Conservation (phyloP, 495 filamentous ascomycete genomes). For the Letharia columbiana region DNA sequence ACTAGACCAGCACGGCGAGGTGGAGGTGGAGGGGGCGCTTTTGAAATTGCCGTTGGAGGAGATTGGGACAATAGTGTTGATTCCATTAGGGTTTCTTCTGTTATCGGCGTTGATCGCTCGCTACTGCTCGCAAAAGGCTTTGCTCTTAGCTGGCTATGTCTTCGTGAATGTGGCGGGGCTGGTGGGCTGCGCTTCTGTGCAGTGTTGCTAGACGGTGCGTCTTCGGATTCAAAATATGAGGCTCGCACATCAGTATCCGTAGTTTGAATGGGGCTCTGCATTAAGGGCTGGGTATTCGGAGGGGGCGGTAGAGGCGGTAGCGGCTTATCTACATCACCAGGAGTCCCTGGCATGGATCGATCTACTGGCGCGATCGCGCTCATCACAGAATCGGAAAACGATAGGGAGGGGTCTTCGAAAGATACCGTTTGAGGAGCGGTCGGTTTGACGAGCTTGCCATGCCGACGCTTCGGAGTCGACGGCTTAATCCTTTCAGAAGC, state of each 20-base stretch:
- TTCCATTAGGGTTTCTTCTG: constrained; percentile 14
- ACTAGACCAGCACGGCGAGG: constrained; percentile 39
- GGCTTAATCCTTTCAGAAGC: constrained; percentile 35
- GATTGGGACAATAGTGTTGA: constrained; percentile 12
- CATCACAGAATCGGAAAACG: constrained; percentile 23
- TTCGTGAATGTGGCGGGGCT: constrained; percentile 41
- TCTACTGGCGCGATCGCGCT: constrained; percentile 27
- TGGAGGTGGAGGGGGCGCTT: constrained; percentile 38
- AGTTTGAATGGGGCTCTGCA: not conserved
- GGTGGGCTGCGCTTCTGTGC: constrained; percentile 30
- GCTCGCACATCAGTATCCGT: not conserved
- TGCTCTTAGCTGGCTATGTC: constrained; percentile 42
- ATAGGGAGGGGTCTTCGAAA: constrained; percentile 25
- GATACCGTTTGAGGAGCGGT: constrained; percentile 27
- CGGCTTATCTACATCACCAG: constrained; percentile 26
- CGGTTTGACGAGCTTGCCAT: constrained; percentile 57
- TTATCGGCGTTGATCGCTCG: constrained; percentile 24
- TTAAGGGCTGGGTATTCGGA: not conserved
- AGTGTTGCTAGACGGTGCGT: not conserved
- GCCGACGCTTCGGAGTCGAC: constrained; percentile 54
- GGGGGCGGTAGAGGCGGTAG: constrained; percentile 6
- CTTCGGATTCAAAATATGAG: not conserved
- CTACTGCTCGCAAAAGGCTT: constrained; percentile 33
- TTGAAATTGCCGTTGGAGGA: constrained; percentile 23
- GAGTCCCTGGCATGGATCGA: constrained; percentile 27